Conservation (phyloP, 148 eudicot genomes). For the Cornus suecica region DNA sequence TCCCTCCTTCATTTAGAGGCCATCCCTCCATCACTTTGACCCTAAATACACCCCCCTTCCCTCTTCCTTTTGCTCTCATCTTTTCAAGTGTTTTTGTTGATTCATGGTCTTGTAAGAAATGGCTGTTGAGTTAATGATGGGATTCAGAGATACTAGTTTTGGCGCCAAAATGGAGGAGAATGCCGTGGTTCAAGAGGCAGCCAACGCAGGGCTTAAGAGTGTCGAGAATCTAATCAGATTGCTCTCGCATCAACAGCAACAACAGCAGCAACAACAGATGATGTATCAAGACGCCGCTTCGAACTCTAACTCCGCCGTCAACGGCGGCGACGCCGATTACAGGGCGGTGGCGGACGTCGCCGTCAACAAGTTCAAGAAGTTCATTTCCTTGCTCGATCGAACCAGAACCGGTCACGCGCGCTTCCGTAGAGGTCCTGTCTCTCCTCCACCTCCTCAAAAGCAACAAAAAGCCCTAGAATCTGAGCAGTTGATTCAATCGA, state of each 20-base stretch:
- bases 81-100: neutral
- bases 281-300: neutral
- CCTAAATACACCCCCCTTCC: conserved; percentile 4
- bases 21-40: conserved; percentile 25
- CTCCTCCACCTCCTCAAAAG: conserved; percentile 5
- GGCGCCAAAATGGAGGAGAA: conserved; percentile 44
- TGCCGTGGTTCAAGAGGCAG: conserved; percentile 77
- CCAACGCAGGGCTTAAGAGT: conserved; percentile 78
- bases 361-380: conserved; percentile 73
- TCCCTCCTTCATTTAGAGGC: neutral
- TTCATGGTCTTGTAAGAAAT: conserved; percentile 18
- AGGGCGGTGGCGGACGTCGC: conserved; percentile 72
- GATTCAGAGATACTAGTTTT: conserved; percentile 29
- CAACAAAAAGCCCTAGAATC: conserved; percentile 8
- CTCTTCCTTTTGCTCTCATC: neutral
- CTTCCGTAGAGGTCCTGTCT: conserved; percentile 71
- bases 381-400: conserved; percentile 71
- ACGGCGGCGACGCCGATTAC: conserved; percentile 39
- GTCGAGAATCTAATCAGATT: conserved; percentile 68
- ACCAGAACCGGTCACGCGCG: conserved; percentile 89
- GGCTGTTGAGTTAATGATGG: conserved; percentile 75
- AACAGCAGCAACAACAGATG: conserved; percentile 6
- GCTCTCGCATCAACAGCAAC: conserved; percentile 43
- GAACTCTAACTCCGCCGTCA: neutral
- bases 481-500: neutral